phyloP scores from a whole-genome alignment of 2,329 filamentous ascomycete genomes.

The Alternaria triticina region DNA sequence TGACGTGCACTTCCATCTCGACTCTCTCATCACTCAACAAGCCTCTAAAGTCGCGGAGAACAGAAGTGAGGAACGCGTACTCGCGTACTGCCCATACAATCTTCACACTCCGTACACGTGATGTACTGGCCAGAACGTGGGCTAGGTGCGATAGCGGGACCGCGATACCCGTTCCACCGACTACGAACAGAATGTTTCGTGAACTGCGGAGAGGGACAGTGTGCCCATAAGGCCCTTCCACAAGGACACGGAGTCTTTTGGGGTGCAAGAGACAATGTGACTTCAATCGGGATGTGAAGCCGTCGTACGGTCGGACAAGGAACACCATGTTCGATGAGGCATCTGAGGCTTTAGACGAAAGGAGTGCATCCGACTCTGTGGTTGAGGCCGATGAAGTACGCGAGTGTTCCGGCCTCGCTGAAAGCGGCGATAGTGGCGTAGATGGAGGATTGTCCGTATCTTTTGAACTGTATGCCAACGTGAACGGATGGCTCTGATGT shows the following conservation, averaged over 20 bases:
- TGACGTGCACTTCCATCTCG: slow-evolving; percentile 35
- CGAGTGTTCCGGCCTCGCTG: slow-evolving; percentile 11
- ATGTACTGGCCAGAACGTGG: slow-evolving; percentile 19
- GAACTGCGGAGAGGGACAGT: slow-evolving; percentile 51
- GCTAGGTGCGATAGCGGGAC: slow-evolving; percentile 41
- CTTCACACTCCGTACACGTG: slow-evolving; percentile 25
- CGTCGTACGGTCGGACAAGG: slow-evolving; percentile 58
- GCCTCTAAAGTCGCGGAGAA: slow-evolving; percentile 30
- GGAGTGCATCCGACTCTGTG: slow-evolving; percentile 39
- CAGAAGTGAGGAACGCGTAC: slow-evolving; percentile 32
- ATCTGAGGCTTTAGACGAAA: slow-evolving; percentile 10
- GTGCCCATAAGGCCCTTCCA: slow-evolving; percentile 60
- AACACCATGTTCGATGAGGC: slow-evolving; percentile 48
- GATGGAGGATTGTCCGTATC: not conserved
- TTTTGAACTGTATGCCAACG: slow-evolving; percentile 29
- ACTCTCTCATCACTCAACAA: slow-evolving; percentile 35
- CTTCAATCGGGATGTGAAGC: slow-evolving; percentile 57
- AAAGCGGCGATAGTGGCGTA: slow-evolving; percentile 15
- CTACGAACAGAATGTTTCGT: slow-evolving; percentile 46
- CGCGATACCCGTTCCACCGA: slow-evolving; percentile 46
- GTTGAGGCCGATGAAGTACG: slow-evolving; percentile 21
- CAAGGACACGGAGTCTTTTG: slow-evolving; percentile 48
- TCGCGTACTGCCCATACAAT: slow-evolving; percentile 46
- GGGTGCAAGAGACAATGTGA: slow-evolving; percentile 22
- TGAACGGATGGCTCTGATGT: slow-evolving; percentile 59